phyloP scores from a whole-genome alignment of 331 rosid genomes.

The Telfairia occidentalis region DNA sequence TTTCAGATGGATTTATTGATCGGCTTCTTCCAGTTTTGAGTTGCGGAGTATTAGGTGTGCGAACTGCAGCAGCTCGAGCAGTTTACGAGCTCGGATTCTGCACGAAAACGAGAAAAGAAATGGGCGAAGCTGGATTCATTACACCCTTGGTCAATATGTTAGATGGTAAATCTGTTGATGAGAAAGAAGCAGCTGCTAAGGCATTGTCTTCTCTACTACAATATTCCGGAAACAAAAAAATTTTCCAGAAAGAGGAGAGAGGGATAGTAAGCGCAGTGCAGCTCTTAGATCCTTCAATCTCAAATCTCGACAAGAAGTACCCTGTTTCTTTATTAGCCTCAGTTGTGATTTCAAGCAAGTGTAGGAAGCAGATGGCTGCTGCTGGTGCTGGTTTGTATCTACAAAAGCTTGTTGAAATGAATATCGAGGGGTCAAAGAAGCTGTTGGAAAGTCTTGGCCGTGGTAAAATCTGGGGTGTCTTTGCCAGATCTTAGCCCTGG shows the following conservation, averaged over 20 bases:
- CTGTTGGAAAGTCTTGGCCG: constrained; percentile 70
- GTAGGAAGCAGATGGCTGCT: constrained; percentile 69
- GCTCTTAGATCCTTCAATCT: constrained; percentile 57
- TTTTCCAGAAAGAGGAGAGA: constrained; percentile 50
- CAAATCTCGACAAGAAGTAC: constrained; percentile 56
- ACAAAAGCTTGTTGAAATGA: constrained; percentile 63
- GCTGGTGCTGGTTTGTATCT: constrained; percentile 55
- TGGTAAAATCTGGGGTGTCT: constrained; percentile 84
- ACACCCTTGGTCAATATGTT: constrained; percentile 55
- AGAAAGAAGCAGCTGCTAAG: constrained; percentile 68
- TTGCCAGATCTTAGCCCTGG: constrained; percentile 49
- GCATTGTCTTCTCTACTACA: constrained; percentile 50
- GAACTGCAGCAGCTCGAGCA: constrained; percentile 58
- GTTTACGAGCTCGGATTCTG: constrained; percentile 55
- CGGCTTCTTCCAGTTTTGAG: constrained; percentile 40
- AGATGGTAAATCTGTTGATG: constrained; percentile 77
- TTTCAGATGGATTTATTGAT: constrained; percentile 40
- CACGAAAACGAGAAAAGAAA: constrained; percentile 50
- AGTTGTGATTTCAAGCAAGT: constrained; percentile 53
- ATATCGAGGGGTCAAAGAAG: constrained; percentile 81
- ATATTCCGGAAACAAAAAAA: constrained; percentile 35
- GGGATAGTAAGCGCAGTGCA: constrained; percentile 61
- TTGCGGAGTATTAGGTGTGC: constrained; percentile 55
- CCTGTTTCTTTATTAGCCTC: constrained; percentile 58
- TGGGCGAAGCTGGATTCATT: constrained; percentile 74